These are phyloP conservation scores for Pholiota conissans DNA, from an alignment of 768 basidiomycete genomes.

Conservation along the genomic window DNA sequence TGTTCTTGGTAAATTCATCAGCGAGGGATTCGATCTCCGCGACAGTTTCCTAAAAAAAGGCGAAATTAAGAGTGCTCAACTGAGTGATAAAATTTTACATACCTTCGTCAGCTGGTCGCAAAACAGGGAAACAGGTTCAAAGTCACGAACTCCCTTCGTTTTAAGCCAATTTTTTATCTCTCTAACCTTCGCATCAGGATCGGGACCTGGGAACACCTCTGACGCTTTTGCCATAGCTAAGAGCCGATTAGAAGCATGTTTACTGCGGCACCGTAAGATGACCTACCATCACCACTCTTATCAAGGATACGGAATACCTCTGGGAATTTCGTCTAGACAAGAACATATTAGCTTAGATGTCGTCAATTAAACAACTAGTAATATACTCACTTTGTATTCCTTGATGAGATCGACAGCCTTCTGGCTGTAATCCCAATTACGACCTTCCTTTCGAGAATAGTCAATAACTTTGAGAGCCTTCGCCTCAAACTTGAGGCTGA, in stretches of 20 bases:
- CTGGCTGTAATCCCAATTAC: conserved; percentile 92
- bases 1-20: conserved; percentile 62
- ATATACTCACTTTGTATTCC: conserved; percentile 70
- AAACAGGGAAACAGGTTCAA: conserved; percentile 90
- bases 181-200: conserved; percentile 70
- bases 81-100: conserved; percentile 8
- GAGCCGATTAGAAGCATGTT: conserved; percentile 7
- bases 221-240: conserved; percentile 76
- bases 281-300: conserved; percentile 67
- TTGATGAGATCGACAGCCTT: conserved; percentile 78
- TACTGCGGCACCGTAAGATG: not conserved
- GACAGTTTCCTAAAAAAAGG: conserved; percentile 66
- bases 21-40: conserved; percentile 75
- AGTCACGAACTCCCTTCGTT: conserved; percentile 80
- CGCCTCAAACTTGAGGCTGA: conserved; percentile 95
- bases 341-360: not conserved
- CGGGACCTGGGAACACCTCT: conserved; percentile 50
- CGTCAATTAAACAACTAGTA: not conserved
- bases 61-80: not conserved
- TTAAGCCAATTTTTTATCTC: conserved; percentile 88
- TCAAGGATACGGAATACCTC: conserved; percentile 80
- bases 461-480: conserved; percentile 92
- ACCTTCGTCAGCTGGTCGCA: conserved; percentile 93
- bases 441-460: conserved; percentile 82
- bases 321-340: conserved; percentile 69